A percentile compares a stretch with the other conserved stretches of the same genome.
phyloP scores from a whole-genome alignment of 2,329 filamentous ascomycete species.

The Fusarium sp. region DNA sequence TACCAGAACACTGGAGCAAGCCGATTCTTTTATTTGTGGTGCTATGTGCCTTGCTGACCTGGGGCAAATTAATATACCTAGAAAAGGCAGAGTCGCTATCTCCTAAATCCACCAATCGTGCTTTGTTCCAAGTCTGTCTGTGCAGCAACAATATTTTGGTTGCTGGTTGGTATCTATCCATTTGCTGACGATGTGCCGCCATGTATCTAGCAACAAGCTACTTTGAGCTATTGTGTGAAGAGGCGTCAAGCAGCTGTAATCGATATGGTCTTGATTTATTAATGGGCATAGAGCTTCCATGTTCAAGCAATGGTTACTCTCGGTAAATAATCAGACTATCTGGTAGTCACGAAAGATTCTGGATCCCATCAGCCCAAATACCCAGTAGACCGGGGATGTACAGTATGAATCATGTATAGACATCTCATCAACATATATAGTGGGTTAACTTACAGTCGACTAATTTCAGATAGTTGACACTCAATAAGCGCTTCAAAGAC shows the following conservation, averaged over 20 bases:
- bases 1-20: conserved; percentile 31
- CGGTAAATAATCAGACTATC: not conserved
- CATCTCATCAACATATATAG: too few species aligned
- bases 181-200: not conserved
- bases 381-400: not conserved
- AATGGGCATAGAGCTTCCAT: not conserved
- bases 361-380: not conserved
- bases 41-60: conserved; percentile 5
- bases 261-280: not conserved
- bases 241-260: not conserved
- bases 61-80: conserved; percentile 6
- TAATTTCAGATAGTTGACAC: too few species aligned
- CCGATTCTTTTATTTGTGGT: conserved; percentile 16
- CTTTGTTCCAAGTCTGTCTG: not conserved
- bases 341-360: not conserved
- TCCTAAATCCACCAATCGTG: not conserved
- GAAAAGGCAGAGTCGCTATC: not conserved
- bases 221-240: not conserved
- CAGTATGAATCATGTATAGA: too few species aligned
- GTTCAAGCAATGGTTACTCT: not conserved
- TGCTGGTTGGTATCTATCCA: not conserved
- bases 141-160: too few species aligned
- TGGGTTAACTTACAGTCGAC: too few species aligned
- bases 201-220: not conserved
- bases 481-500: too few species aligned